These are phyloP conservation scores for Phyllosticta paracitricarpa DNA, from an alignment of 2,329 filamentous ascomycete genomes.

Conservation along the genomic window DNA sequence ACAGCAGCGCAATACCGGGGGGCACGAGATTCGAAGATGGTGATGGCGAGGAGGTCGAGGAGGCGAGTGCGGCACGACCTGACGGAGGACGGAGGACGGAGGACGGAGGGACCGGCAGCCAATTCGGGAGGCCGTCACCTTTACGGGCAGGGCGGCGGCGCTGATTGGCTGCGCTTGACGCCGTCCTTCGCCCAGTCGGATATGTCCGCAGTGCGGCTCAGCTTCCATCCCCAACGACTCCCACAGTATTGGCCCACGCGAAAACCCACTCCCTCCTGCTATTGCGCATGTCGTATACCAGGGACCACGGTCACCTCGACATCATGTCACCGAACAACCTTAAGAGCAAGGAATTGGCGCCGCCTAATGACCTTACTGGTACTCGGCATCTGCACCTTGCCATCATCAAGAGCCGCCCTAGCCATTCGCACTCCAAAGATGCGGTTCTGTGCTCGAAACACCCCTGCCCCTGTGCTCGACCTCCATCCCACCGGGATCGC, in stretches of 20 bases:
- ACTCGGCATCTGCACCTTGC: neutral
- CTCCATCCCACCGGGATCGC: neutral
- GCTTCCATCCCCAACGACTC: neutral
- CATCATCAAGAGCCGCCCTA: neutral
- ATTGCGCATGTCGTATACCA: neutral
- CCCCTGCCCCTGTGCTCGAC: neutral
- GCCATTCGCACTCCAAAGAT: neutral
- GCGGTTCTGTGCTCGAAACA: neutral
- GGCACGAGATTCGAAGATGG: neutral
- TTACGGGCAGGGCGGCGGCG: neutral
- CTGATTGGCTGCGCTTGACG: neutral
- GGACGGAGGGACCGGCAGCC: neutral
- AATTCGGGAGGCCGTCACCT: neutral
- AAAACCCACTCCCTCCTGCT: neutral
- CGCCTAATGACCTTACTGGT: neutral
- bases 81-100: too few species aligned
- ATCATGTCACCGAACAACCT: neutral
- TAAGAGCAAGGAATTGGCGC: neutral
- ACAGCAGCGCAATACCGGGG: neutral
- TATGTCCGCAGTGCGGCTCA: neutral
- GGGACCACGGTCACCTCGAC: neutral
- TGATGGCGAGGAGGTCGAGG: neutral
- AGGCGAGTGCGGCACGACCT: neutral
- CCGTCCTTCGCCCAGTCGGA: neutral
- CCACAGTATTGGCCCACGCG: neutral